phyloP scores from a whole-genome alignment of 768 basidiomycete genomes.

The Termitomyces sp. region DNA sequence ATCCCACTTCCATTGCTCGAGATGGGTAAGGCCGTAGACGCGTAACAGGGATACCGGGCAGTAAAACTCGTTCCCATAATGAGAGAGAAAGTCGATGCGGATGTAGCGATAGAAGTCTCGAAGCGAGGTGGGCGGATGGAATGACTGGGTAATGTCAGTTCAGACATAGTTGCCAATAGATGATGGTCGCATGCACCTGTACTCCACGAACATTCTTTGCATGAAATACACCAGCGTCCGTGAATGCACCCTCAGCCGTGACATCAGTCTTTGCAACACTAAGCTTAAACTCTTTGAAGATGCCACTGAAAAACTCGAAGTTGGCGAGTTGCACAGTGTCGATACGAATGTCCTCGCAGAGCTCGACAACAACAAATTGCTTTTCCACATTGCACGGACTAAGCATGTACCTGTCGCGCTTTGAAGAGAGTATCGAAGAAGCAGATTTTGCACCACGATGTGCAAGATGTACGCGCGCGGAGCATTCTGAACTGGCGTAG shows the following conservation, averaged over 20 bases:
- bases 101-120: slow-evolving; percentile 90
- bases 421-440: slow-evolving; percentile 78
- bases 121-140: slow-evolving; percentile 68
- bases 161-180: neutral
- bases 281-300: slow-evolving; percentile 88
- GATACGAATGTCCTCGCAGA: slow-evolving; percentile 96
- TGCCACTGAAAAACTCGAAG: slow-evolving; percentile 96
- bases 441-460: slow-evolving; percentile 81
- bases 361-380: slow-evolving; percentile 88
- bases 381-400: slow-evolving; percentile 68
- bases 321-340: slow-evolving; percentile 96
- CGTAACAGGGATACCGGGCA: slow-evolving; percentile 91
- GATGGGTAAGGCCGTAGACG: slow-evolving; percentile 93
- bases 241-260: slow-evolving; percentile 58
- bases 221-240: slow-evolving; percentile 66
- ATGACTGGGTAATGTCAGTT: slow-evolving; percentile 42
- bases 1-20: slow-evolving; percentile 95
- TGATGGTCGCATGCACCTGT: slow-evolving; percentile 53
- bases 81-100: slow-evolving; percentile 88
- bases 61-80: slow-evolving; percentile 94
- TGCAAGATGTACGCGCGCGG: slow-evolving; percentile 83
- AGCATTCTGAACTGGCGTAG: slow-evolving; percentile 90
- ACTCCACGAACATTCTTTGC: slow-evolving; percentile 91
- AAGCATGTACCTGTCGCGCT: slow-evolving; percentile 95
- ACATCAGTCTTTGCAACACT: slow-evolving; percentile 82